Evolutionary conservation across 2,329 filamentous ascomycete species (phyloP), one percentile per base, ranked within the genome.

Genomic region (Ploettnerulaceae sp.): DNA sequence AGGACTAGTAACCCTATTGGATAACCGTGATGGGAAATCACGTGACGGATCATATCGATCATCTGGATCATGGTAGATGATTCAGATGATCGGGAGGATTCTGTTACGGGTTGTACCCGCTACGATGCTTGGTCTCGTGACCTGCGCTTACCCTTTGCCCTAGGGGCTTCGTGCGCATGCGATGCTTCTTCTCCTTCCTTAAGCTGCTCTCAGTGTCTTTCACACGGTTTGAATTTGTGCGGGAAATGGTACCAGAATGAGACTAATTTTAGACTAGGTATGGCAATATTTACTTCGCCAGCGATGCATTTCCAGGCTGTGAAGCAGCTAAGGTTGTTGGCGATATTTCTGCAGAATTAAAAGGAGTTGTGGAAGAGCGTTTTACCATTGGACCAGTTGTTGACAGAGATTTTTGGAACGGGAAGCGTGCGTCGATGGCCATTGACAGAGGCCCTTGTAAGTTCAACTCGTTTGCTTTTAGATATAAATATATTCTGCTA

Each of bases 401-500:
- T 12, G 57, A 63, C 15, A 58, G 52, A 41, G 53, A 49, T 12
- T 67, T 66, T 51, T 70, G 64, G 68, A 57, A 57, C 5, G 59
- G 59, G 45, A 58, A 67, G 52, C 61, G 65, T 33, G 57, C 60
- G 32, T 48, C 31, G 6, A 66, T 67, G 59, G 26, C 52, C 22
- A 60, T 67, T 44, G 63, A 69, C 53, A 60, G 66, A 34, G 67
- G 69, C n/a, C 68, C 67, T 36, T 71, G 67, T 70, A 56, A 47
- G 64, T 34, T 40, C 36, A 48, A 45, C 49, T 33, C 29, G 28
- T 33, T 36, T 25, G 25, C 22, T 36, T 40, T 43, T 11, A 40
- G 39, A 40, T 15, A 40, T 48, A 17, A 48, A n/a, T 31, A 25
- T 40, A 22, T 14, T 32, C 9, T 39, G 21, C 37, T 44, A 22